Evolutionary conservation across 139 green algal genomes (phyloP), one percentile per base, ranked within the genome.

Genomic region (Chlorella vulgaris): DNA sequence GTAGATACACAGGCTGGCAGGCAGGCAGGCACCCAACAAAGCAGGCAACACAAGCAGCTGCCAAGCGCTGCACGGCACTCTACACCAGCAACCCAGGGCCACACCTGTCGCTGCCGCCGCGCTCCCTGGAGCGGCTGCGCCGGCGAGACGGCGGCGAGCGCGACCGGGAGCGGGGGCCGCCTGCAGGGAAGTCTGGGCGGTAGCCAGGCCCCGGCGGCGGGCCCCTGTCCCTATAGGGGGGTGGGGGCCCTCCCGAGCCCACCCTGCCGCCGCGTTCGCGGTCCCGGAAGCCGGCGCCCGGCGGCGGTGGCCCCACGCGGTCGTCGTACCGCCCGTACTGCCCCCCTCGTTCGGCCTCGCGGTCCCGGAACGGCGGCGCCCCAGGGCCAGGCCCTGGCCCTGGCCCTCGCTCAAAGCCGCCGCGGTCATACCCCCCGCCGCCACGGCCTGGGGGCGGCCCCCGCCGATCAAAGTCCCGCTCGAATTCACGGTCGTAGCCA

Each of bases 301-400:
- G 70, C 70, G 70, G 71, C 47, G 50, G 47, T 31, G 70, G 70
- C 29, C 70, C 70, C 50, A 42, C 28, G 42, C 69, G 69, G 28
- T 76, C 69, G 42, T 61, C 42, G n/a, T 61, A 76, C 21, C 36
- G 66, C 19, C 36, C 66, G 3, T 31, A 35, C 2, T 21, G n/a
- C 36, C n/a, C 10, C 66, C 15, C 15, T 10, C 22, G 66, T 4
- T 24, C 66, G 7, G 31, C 38, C 33, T 35, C 67, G 63, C 43
- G 18, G 65, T 71, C 65, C 36, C 65, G 35, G 65, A 71, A 71
- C 28, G 35, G 35, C 65, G 65, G 60, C 60, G 3, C 31, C 18
- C 35, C 35, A 35, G 65, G 65, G 33, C 66, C 15, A 38, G 36
- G 66, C 42, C 68, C 39, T 4, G 35, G 68, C 39, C 68, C 68